Evolutionary conservation across 768 basidiomycete genomes (phyloP).

Genomic region (Mycena floridula): DNA sequence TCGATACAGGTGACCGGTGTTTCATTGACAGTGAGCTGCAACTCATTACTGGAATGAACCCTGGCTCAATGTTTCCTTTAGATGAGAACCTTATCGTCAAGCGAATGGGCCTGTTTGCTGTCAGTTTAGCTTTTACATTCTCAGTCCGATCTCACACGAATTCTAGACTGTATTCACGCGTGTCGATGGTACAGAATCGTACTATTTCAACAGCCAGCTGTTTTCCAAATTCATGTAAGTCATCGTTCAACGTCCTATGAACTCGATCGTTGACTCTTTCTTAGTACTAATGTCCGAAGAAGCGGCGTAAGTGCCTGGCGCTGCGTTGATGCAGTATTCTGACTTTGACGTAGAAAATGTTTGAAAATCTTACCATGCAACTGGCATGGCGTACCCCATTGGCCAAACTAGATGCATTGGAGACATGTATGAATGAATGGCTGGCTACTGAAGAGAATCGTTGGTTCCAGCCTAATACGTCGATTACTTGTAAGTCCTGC

Average conservation of each 20-base stretch:
- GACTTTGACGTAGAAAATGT: constrained; percentile 46
- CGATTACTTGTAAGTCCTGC: too few species aligned
- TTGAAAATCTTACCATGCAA: constrained; percentile 61
- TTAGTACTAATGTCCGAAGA: constrained; percentile 65
- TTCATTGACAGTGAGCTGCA: constrained; percentile 53
- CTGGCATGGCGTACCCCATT: constrained; percentile 72
- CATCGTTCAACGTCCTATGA: constrained; percentile 1
- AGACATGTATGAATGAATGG: constrained; percentile 67
- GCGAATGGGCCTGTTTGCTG: constrained; percentile 75
- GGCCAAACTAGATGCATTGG: constrained; percentile 64
- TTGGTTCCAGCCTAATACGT: constrained; percentile 69
- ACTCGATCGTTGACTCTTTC: constrained; percentile 1
- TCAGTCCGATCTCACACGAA: too few species aligned
- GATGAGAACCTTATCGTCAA: constrained; percentile 72
- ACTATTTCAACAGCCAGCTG: constrained; percentile 76
- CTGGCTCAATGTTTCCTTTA: constrained; percentile 13
- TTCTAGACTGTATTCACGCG: constrained; percentile 67
- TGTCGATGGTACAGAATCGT: constrained; percentile 70
- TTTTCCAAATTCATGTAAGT: constrained; percentile 70
- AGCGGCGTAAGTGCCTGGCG: constrained; percentile 42
- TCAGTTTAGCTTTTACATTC: too few species aligned
- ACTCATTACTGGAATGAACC: neutral
- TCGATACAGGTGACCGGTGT: constrained; percentile 78
- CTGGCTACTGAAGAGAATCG: constrained; percentile 73
- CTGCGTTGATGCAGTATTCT: neutral